Base-by-base conservation (phyloP, 2,329 filamentous ascomycete species). In the Zymoseptoria brevis region DNA sequence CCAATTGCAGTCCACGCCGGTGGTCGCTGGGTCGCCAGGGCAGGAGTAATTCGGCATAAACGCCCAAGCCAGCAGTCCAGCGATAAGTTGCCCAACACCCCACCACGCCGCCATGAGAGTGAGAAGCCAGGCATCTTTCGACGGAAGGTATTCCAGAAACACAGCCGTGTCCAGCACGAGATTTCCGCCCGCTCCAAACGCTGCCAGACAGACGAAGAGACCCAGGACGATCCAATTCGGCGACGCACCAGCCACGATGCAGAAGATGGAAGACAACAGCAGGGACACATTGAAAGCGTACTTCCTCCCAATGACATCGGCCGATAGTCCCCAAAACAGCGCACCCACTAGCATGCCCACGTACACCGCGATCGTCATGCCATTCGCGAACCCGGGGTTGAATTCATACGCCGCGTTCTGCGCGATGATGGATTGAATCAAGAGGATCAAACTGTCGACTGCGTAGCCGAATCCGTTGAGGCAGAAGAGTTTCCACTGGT, bases 221-320 rank as follows among this genome's bases (percentile, higher is more conserved):
- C 83, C 85, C 11, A 89, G 76, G 0, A 82, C 80, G 1, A 80
- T 74, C 85, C 86, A 91, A 62, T 79, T 87, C 1, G 87, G 87
- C 60, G 83, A 80, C 1, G 82, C 83, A 3, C 87, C 88, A 0
- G 86, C 87, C 0, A 87, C 75, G 57, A 88, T 82, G 29, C 80
- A 81, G 54, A 86, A 84, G 5, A 83, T 69, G 3, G 83, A 81
- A 67, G 81, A 85, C 58, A 88, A 76, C 66, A 88, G 79, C 9
- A 89, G 76, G 1, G 83, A 84, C 21, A 83, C 74, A 66, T 89
- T 89, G 75, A 89, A 90, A 4, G 87, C 86, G 64, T 82, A 83
- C 62, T 82, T 81, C 50, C 87, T 79, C 5, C 86, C 87, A 61
- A 89, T 84, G 35, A 89, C 79, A 67, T 89, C 87, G 21, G 85